Percentiles rank a stretch among this genome's conserved stretches.
Conservation (phyloP, 179 eudicot species). For the Spinacia oleracea region DNA sequence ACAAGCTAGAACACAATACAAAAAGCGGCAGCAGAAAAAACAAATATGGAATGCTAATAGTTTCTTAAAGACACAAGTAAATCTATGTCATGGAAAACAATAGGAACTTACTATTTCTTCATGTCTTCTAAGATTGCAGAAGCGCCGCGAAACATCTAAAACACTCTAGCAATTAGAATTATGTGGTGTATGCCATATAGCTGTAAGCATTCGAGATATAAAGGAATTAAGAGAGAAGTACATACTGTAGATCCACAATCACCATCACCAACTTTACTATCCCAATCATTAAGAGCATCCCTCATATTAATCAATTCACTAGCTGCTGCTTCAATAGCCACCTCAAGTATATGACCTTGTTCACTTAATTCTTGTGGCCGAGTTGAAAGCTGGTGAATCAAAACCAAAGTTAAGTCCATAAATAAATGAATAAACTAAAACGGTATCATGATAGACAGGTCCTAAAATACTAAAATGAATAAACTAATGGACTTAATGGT, state of each 20-base stretch:
- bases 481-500: background rate
- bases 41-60: conserved; percentile 1
- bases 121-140: conserved; percentile 83
- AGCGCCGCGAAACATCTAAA: conserved; percentile 93
- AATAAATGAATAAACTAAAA: background rate
- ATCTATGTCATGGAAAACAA: background rate
- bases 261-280: conserved; percentile 96
- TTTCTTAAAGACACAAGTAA: background rate
- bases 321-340: conserved; percentile 87
- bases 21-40: background rate
- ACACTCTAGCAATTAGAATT: conserved; percentile 25
- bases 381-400: conserved; percentile 45
- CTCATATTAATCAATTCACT: conserved; percentile 60
- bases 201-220: background rate
- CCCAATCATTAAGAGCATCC: conserved; percentile 92
- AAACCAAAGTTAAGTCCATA: conserved; percentile 21
- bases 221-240: conserved; percentile 9
- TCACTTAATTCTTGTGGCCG: conserved; percentile 71
- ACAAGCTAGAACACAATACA: background rate
- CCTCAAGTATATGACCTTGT: conserved; percentile 67
- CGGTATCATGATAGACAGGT: background rate
- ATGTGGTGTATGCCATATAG: conserved; percentile 4
- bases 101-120: conserved; percentile 61
- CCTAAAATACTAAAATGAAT: background rate
- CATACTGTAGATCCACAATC: conserved; percentile 99